phyloP scores from a whole-genome alignment of 1,284 basidiomycete genomes.

The Waitea zeae region DNA sequence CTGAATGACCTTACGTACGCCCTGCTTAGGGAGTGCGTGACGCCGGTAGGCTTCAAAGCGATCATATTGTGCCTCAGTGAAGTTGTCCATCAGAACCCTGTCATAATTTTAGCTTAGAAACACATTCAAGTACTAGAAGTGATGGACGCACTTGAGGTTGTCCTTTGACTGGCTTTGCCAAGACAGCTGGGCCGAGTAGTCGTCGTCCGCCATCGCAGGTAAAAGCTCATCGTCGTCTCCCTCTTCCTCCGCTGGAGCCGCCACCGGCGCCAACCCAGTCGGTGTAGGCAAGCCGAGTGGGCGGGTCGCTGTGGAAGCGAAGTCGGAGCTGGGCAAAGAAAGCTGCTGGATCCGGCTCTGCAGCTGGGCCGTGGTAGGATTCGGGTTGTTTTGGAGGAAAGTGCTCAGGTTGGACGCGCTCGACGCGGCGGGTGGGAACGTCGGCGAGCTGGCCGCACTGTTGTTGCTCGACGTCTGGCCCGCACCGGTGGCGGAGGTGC shows the following conservation, averaged over 20 bases:
- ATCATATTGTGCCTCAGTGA: conserved; percentile 71
- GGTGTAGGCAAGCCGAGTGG: too few species aligned
- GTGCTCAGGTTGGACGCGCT: too few species aligned
- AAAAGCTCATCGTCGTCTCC: conserved; percentile 61
- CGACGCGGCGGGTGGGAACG: too few species aligned
- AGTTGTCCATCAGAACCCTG: conserved; percentile 77
- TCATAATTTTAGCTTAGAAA: neutral
- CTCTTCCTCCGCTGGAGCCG: conserved; percentile 17
- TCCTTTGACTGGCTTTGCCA: conserved; percentile 75
- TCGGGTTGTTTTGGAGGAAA: too few species aligned
- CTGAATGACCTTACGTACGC: conserved; percentile 74
- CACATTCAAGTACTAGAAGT: conserved; percentile 1
- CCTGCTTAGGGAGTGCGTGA: conserved; percentile 69
- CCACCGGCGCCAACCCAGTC: neutral
- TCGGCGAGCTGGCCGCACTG: too few species aligned
- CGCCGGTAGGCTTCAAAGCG: conserved; percentile 78
- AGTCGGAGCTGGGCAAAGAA: too few species aligned
- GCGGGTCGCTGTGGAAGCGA: too few species aligned
- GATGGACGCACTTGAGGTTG: conserved; percentile 51
- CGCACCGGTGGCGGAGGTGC: too few species aligned
- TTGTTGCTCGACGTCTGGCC: too few species aligned
- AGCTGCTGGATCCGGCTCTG: too few species aligned
- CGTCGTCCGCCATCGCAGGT: conserved; percentile 72
- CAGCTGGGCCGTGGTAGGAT: too few species aligned
- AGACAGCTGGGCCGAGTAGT: conserved; percentile 61